Conservation (phyloP, 139 green algal genomes). For the Picochlorum sp. region DNA sequence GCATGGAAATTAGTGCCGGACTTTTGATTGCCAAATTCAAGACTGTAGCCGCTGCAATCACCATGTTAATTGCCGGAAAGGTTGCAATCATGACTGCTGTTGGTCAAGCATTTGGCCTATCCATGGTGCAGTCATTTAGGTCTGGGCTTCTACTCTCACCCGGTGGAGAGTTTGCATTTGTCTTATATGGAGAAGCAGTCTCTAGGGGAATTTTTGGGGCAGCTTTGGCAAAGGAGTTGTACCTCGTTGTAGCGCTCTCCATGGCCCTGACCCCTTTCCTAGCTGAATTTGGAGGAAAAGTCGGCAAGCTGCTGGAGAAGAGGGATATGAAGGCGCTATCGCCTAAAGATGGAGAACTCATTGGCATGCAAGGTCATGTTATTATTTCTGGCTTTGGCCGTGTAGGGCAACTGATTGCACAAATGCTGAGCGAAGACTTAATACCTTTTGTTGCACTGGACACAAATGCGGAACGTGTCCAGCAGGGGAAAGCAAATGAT, state of each 20-base stretch:
- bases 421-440: slow-evolving; percentile 86
- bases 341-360: slow-evolving; percentile 60
- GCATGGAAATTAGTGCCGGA: slow-evolving; percentile 70
- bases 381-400: slow-evolving; percentile 91
- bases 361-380: slow-evolving; percentile 80
- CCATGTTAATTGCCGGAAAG: slow-evolving; percentile 71
- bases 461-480: slow-evolving; percentile 55
- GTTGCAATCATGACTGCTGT: slow-evolving; percentile 66
- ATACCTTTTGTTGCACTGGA: slow-evolving; percentile 98
- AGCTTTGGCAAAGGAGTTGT: slow-evolving; percentile 73
- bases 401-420: slow-evolving; percentile 78
- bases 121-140: slow-evolving; percentile 44
- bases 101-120: slow-evolving; percentile 77
- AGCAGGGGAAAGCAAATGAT: slow-evolving; percentile 66
- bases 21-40: slow-evolving; percentile 55
- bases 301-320: slow-evolving; percentile 73
- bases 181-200: slow-evolving; percentile 89
- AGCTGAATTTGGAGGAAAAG: slow-evolving; percentile 59
- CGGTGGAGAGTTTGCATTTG: slow-evolving; percentile 99
- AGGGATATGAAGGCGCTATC: slow-evolving; percentile 61
- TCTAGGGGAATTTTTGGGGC: slow-evolving; percentile 33
- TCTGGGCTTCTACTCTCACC: slow-evolving; percentile 76
- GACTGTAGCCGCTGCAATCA: slow-evolving; percentile 60
- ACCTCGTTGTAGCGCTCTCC: slow-evolving; percentile 87
- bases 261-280: slow-evolving; percentile 97